Conservation (phyloP, 192 early-diverging fungal species). For the Hyaloraphidium curvatum region DNA sequence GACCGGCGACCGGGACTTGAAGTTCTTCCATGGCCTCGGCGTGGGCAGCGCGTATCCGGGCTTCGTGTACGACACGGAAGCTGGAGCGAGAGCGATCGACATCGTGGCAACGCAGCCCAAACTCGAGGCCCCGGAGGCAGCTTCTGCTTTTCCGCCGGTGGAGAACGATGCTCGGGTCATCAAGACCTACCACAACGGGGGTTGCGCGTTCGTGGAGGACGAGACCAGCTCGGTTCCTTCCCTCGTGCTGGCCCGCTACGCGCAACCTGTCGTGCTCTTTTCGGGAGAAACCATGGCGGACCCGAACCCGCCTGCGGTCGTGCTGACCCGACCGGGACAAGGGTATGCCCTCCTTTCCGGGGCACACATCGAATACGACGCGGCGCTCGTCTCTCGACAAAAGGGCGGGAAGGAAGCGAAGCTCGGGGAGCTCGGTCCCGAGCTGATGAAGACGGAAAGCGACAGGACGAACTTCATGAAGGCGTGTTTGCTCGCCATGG, state of each 20-base stretch:
- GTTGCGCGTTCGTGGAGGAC: neutral
- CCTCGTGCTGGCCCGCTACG: neutral
- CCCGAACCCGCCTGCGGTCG: neutral
- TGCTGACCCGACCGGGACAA: neutral
- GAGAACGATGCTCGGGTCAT: too few relatives aligned
- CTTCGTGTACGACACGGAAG: slow-evolving; percentile 69
- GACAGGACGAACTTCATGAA: slow-evolving; percentile 23
- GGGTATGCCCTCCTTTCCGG: slow-evolving; percentile 54
- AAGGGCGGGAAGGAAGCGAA: slow-evolving; percentile 21
- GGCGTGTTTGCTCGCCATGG: neutral
- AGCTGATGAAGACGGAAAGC: slow-evolving; percentile 23
- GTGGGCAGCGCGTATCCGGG: slow-evolving; percentile 56
- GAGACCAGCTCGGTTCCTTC: neutral
- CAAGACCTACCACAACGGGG: slow-evolving; percentile 2
- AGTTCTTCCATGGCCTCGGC: slow-evolving; percentile 45
- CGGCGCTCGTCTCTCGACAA: slow-evolving; percentile 27
- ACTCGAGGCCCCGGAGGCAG: too few relatives aligned
- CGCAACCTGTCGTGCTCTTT: neutral
- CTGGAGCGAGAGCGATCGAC: slow-evolving; percentile 39
- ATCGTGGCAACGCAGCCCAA: slow-evolving; percentile 12
- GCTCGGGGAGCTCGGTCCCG: slow-evolving; percentile 16
- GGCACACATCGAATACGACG: slow-evolving; percentile 65
- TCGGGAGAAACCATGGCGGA: too few relatives aligned
- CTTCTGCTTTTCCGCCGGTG: too few relatives aligned
- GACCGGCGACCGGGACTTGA: slow-evolving; percentile 48